phyloP scores from a whole-genome alignment of 257 asterid species.

The Dorcoceras hygrometricum region DNA sequence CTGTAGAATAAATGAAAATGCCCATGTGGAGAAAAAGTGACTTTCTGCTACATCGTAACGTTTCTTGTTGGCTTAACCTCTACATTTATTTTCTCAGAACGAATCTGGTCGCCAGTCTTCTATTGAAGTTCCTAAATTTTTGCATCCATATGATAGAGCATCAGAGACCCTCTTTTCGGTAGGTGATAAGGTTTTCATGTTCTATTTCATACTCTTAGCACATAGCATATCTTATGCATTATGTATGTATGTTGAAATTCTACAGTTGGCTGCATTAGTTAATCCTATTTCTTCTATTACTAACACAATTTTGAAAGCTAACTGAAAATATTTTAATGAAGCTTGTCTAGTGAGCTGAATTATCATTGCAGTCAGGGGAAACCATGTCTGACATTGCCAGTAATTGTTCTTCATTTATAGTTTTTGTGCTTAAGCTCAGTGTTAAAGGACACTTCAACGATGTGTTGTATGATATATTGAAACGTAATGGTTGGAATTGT shows the following conservation, averaged over 20 bases:
- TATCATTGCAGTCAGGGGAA: slow-evolving; percentile 1
- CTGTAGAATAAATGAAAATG: slow-evolving; percentile 3
- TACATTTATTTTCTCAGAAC: slow-evolving; percentile 44
- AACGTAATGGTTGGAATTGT: not conserved
- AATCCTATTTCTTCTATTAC: not conserved
- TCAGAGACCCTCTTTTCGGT: slow-evolving; percentile 91
- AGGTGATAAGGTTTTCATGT: slow-evolving; percentile 28
- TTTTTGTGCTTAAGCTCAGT: not conserved
- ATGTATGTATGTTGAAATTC: not conserved
- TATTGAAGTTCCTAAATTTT: slow-evolving; percentile 53
- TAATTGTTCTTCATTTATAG: not conserved
- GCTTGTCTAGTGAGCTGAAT: slow-evolving; percentile 5
- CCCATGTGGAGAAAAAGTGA: slow-evolving; percentile 2
- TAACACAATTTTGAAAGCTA: slow-evolving; percentile 6
- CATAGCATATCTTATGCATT: slow-evolving; percentile 3
- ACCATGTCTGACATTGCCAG: not conserved
- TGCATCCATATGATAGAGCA: slow-evolving; percentile 89
- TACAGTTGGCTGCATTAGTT: not conserved
- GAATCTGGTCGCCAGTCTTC: slow-evolving; percentile 47
- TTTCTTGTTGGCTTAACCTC: slow-evolving; percentile 19
- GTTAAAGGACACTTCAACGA: not conserved
- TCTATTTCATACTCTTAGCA: slow-evolving; percentile 14
- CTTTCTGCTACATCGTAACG: slow-evolving; percentile 3
- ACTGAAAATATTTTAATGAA: not conserved
- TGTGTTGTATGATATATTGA: not conserved